A percentile compares a stretch with the other conserved stretches of the same genome.
Evolutionary conservation across 805 yeast species (phyloP).

Genomic region (Torulaspora delbrueckii): DNA sequence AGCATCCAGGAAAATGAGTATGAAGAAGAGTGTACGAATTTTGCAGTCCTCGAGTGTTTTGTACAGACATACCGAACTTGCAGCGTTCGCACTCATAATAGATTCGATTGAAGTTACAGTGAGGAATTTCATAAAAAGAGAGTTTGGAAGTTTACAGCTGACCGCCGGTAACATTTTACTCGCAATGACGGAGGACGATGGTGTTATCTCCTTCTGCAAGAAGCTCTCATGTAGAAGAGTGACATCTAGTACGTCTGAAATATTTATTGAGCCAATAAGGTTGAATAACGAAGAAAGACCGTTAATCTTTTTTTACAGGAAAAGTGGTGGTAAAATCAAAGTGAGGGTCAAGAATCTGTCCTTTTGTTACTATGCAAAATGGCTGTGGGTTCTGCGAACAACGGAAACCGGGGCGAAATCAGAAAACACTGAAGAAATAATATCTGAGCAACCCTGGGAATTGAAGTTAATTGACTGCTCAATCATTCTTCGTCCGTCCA

Average conservation of each 20-base stretch:
- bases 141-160: conserved; percentile 21
- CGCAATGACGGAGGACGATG: conserved; percentile 15
- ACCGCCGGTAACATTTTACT: conserved; percentile 8
- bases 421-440: not conserved
- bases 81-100: conserved; percentile 16
- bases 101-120: conserved; percentile 13
- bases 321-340: conserved; percentile 36
- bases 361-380: conserved; percentile 55
- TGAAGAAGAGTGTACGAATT: conserved; percentile 29
- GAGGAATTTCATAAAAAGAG: conserved; percentile 6
- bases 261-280: conserved; percentile 34
- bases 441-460: conserved; percentile 11
- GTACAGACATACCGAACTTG: conserved; percentile 18
- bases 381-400: conserved; percentile 39
- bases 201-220: conserved; percentile 12
- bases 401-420: not conserved
- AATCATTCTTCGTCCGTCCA: conserved; percentile 59
- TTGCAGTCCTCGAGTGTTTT: conserved; percentile 26
- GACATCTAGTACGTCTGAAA: conserved; percentile 20
- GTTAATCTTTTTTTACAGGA: conserved; percentile 38
- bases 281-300: conserved; percentile 38
- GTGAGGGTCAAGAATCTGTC: conserved; percentile 45
- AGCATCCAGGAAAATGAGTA: conserved; percentile 4
- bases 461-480: conserved; percentile 46
- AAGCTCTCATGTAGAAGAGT: conserved; percentile 16